These are phyloP conservation scores for Talinum fruticosum DNA, from an alignment of 148 eudicot species.

Conservation along the genomic window DNA sequence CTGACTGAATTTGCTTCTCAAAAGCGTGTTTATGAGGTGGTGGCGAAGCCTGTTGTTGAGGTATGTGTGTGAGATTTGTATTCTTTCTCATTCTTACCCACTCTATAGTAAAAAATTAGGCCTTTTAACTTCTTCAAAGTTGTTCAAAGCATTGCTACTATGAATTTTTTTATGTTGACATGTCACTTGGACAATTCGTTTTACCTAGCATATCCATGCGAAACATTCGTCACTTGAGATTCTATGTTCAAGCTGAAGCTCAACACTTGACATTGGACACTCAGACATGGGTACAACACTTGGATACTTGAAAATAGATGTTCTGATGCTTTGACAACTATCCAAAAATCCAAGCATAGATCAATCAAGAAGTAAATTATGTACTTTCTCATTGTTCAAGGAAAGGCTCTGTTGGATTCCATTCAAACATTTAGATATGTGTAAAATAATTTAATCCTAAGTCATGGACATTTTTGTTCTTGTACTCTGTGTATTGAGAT, in stretches of 20 bases:
- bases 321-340: background rate
- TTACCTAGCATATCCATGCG: background rate
- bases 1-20: conserved; percentile 91
- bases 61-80: conserved; percentile 55
- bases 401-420: background rate
- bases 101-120: background rate
- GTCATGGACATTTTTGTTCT: background rate
- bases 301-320: background rate
- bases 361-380: background rate
- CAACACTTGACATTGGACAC: background rate
- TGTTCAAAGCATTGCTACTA: background rate
- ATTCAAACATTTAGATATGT: background rate
- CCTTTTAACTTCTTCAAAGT: conserved; percentile 1
- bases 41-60: conserved; percentile 96
- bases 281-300: background rate
- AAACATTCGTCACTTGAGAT: background rate
- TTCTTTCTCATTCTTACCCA: conserved; percentile 9
- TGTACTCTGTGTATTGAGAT: background rate
- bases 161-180: background rate
- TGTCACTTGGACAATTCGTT: background rate
- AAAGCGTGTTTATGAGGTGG: conserved; percentile 94
- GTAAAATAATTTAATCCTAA: background rate
- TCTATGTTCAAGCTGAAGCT: too few relatives aligned
- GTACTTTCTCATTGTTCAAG: background rate
- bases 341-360: background rate